Base-by-base conservation (phyloP, 2,329 filamentous ascomycete genomes). In the Zopfia rhizophila region DNA sequence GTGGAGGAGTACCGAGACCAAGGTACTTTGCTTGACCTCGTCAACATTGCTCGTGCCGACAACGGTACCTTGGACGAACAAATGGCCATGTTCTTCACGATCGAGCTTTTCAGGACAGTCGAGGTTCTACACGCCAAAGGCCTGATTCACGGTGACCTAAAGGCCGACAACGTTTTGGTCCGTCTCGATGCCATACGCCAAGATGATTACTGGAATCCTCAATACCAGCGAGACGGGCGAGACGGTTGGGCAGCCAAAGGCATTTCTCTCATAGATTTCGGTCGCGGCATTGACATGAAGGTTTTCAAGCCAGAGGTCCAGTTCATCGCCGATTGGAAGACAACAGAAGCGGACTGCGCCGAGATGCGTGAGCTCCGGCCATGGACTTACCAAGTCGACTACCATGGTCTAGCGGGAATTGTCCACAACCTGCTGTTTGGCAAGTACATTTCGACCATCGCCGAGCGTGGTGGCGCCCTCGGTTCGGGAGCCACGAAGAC, bases 311-410 rank as follows among this genome's bases (percentile, higher is more conserved):
- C 86, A 0, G 82, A 87, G 29, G 90, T 93, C 8, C 86, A 87
- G 56, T 99, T 99, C 77, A 85, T 97, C 48, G 94, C 93, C 0
- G 94, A 99, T 74, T 99, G 94, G 94, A 89, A 94, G 72, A 91
- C 90, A 0, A 84, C 83, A 12, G 82, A 88, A 17, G 87, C 91
- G 39, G 94, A 99, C 73, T 99, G 94, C 72, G 88, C 90, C 13
- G 94, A 99, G 78, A 96, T 97, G 83, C 88, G 92, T 33, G 93
- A 99, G 74, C 83, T 91, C 45, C 83, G 93, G 1, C 91, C 92
- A 0, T 99, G 94, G 94, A 97, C 93, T 1, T 97, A 91, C 78
- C 94, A 99, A 70, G 90, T 97, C 57, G 94, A 99, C 75, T 95
- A 97, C 63, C 90, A 96, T 70, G 94, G 94, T 10, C 81, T 97